Conservation (phyloP, 2,329 filamentous ascomycete species). For the Clarireedia paspali region DNA sequence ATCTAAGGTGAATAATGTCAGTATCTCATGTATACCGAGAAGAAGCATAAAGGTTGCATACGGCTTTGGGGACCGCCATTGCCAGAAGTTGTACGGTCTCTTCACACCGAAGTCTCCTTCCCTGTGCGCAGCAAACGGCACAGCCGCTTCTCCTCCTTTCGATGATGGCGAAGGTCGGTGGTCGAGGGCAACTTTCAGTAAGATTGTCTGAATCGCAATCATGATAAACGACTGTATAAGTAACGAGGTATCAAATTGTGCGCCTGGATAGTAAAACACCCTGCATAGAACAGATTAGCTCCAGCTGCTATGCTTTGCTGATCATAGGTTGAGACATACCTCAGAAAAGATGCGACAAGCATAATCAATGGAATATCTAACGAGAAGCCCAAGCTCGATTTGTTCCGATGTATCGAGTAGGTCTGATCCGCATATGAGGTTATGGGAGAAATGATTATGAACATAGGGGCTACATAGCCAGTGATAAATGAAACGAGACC, state of each 20-base stretch:
- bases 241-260: constrained; percentile 55
- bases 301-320: not conserved
- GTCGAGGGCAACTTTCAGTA: constrained; percentile 62
- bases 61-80: constrained; percentile 66
- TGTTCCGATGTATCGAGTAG: constrained; percentile 54
- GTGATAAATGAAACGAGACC: constrained; percentile 33
- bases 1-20: constrained; percentile 37
- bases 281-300: constrained; percentile 30
- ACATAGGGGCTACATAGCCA: constrained; percentile 53
- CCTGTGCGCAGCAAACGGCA: constrained; percentile 50
- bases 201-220: constrained; percentile 53
- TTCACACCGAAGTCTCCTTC: constrained; percentile 32
- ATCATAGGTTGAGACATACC: constrained; percentile 35
- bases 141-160: constrained; percentile 51
- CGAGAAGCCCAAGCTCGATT: constrained; percentile 61
- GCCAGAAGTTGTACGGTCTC: constrained; percentile 74
- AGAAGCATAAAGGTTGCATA: constrained; percentile 27
- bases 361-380: constrained; percentile 66
- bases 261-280: constrained; percentile 64
- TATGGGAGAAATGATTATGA: constrained; percentile 55
- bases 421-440: constrained; percentile 61
- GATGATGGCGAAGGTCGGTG: constrained; percentile 52
- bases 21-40: not conserved
- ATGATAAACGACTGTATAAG: constrained; percentile 59
- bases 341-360: constrained; percentile 59